Conservation (phyloP, 371 early-diverging fungal species). For the Nematocida minor region DNA sequence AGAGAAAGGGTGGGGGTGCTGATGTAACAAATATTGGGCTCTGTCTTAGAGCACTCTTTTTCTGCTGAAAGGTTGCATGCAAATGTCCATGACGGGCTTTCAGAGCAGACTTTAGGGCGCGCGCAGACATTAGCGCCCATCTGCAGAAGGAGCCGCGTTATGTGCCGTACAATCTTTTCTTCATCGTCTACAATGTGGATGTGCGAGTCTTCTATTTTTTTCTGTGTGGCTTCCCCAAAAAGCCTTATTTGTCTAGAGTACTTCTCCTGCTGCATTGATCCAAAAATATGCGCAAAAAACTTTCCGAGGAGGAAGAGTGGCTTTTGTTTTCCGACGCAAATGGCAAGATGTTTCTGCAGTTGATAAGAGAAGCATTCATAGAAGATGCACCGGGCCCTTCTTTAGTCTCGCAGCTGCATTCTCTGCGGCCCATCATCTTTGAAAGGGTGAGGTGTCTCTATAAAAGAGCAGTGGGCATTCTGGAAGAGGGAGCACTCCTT, state of each 20-base stretch:
- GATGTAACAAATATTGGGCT: constrained; percentile 1
- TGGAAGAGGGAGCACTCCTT: not conserved
- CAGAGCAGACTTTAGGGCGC: not conserved
- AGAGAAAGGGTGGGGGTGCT: not conserved
- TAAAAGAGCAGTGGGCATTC: not conserved
- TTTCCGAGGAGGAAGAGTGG: constrained; percentile 28
- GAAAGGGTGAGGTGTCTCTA: not conserved
- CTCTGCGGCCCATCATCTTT: not conserved
- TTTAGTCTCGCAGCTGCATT: not conserved
- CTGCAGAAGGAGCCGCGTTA: not conserved
- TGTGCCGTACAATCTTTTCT: not conserved
- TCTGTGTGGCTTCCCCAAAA: constrained; percentile 60
- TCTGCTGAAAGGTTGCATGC: not conserved
- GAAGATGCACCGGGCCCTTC: not conserved
- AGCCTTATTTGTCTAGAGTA: constrained; percentile 62
- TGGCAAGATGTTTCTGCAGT: not conserved
- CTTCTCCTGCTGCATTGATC: constrained; percentile 31
- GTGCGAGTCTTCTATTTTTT: constrained; percentile 26
- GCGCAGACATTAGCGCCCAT: constrained; percentile 1
- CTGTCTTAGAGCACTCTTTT: not conserved
- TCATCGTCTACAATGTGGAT: not conserved
- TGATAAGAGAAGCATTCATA: not conserved
- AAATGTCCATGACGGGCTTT: not conserved
- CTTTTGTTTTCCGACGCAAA: not conserved
- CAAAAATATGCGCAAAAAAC: not conserved